phyloP scores from a whole-genome alignment of 2,329 filamentous ascomycete genomes.

The Arachnomyces sp. region DNA sequence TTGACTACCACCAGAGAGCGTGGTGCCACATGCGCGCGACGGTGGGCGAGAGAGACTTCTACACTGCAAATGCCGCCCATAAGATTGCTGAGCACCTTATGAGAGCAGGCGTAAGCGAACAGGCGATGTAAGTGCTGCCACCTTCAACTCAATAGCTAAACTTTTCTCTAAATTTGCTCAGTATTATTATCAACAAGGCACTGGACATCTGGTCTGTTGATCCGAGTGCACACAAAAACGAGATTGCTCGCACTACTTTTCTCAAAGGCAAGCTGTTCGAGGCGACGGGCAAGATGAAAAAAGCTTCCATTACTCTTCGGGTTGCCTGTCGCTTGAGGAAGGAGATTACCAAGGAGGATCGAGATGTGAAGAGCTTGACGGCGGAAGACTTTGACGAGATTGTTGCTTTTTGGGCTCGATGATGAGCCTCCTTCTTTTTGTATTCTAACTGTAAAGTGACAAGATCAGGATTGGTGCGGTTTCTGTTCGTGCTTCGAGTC shows the following conservation, averaged over 20 bases:
- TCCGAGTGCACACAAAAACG: slow-evolving; percentile 12
- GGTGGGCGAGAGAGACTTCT: slow-evolving; percentile 19
- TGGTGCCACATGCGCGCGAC: slow-evolving; percentile 16
- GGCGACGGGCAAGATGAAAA: slow-evolving; percentile 10
- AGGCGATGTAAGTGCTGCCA: slow-evolving; percentile 8
- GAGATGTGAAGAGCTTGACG: slow-evolving; percentile 11
- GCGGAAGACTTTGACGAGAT: slow-evolving; percentile 16
- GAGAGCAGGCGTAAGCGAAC: slow-evolving; percentile 4
- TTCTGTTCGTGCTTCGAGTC: no score
- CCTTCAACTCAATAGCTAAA: background rate
- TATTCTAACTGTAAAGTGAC: no score
- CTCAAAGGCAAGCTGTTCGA: slow-evolving; percentile 14
- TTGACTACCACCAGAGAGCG: slow-evolving; percentile 15
- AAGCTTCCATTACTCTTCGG: slow-evolving; percentile 13
- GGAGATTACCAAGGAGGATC: slow-evolving; percentile 15
- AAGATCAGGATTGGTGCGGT: no score
- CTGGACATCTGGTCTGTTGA: slow-evolving; percentile 13
- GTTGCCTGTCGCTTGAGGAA: slow-evolving; percentile 16
- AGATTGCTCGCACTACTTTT: slow-evolving; percentile 18
- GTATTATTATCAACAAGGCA: slow-evolving; percentile 13
- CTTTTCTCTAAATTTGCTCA: slow-evolving; percentile 6
- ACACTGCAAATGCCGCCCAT: slow-evolving; percentile 16
- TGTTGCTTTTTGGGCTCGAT: slow-evolving; percentile 13
- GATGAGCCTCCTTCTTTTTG: slow-evolving; percentile 3
- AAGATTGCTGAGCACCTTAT: slow-evolving; percentile 20